phyloP scores from a whole-genome alignment of 2,329 filamentous ascomycete species.

The Boeremia exigua region DNA sequence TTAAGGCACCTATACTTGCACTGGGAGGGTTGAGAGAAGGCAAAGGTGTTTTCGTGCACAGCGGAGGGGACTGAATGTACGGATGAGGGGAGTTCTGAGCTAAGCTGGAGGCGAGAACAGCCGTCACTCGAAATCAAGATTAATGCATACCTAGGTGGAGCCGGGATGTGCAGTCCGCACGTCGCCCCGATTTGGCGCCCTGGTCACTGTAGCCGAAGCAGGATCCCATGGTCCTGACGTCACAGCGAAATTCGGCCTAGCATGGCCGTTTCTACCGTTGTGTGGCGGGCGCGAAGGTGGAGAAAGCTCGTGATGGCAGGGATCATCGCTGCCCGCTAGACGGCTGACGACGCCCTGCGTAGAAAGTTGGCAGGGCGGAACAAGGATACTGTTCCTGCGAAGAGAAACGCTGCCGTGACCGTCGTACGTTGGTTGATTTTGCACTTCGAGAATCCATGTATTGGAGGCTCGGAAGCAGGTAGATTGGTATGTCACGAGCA shows the following conservation, averaged over 20 bases:
- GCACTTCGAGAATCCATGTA: no score
- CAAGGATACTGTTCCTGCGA: slow-evolving; percentile 3
- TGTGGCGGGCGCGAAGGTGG: slow-evolving; percentile 12
- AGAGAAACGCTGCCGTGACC: slow-evolving; percentile 5
- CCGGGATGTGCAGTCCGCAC: slow-evolving; percentile 25
- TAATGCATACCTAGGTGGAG: slow-evolving; percentile 33
- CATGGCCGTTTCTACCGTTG: slow-evolving; percentile 17
- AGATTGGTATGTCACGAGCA: neutral
- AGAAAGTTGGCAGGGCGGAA: slow-evolving; percentile 30
- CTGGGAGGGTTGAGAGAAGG: slow-evolving; percentile 2
- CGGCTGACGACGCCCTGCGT: slow-evolving; percentile 25
- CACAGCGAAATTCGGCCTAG: slow-evolving; percentile 15
- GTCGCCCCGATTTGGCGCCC: slow-evolving; percentile 17
- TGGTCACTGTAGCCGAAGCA: slow-evolving; percentile 9
- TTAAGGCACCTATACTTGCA: slow-evolving; percentile 15
- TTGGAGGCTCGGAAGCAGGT: no score
- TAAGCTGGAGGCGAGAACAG: slow-evolving; percentile 20
- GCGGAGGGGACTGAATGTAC: slow-evolving; percentile 14
- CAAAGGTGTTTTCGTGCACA: slow-evolving; percentile 3
- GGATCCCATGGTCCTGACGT: slow-evolving; percentile 30
- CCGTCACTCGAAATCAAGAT: slow-evolving; percentile 46
- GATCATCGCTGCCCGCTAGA: slow-evolving; percentile 13
- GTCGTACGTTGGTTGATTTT: neutral
- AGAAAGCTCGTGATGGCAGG: slow-evolving; percentile 4
- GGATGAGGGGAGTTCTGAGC: slow-evolving; percentile 16